Percentiles rank a stretch among this genome's conserved stretches.
Conservation (phyloP, 768 basidiomycete species). For the Hydnomerulius pinastri region DNA sequence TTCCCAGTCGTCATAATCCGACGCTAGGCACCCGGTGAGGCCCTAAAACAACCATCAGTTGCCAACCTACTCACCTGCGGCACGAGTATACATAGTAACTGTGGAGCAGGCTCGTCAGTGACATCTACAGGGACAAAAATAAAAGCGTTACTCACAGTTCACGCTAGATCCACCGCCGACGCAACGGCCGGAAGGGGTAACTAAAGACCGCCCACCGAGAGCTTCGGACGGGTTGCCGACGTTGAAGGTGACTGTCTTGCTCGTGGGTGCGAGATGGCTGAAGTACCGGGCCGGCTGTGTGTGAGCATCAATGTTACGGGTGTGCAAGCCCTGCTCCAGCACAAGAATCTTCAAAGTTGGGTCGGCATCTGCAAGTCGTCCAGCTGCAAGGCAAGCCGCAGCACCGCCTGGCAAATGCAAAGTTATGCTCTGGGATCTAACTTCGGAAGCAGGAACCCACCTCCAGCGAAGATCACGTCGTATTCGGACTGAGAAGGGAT, state of each 20-base stretch:
- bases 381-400: constrained; percentile 29
- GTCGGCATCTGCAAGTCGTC: constrained; percentile 24
- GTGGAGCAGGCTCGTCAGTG: not conserved
- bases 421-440: too few relatives aligned
- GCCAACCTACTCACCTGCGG: too few relatives aligned
- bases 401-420: constrained; percentile 18
- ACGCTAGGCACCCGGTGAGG: too few relatives aligned
- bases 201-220: constrained; percentile 14
- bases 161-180: constrained; percentile 29
- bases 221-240: constrained; percentile 10
- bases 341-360: constrained; percentile 29
- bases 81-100: constrained; percentile 24
- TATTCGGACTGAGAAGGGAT: constrained; percentile 25
- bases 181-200: constrained; percentile 19
- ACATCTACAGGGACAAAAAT: not conserved
- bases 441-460: constrained; percentile 36
- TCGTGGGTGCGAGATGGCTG: constrained; percentile 16
- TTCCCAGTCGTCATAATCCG: constrained; percentile 32
- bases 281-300: constrained; percentile 20
- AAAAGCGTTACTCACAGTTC: constrained; percentile 16
- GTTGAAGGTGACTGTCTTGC: constrained; percentile 17
- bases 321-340: constrained; percentile 26
- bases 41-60: too few relatives aligned
- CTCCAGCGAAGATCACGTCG: constrained; percentile 59
- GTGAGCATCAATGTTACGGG: constrained; percentile 19